Evolutionary conservation across 1,139 yeast species (phyloP).

Genomic region (Kazachstania sp.): DNA sequence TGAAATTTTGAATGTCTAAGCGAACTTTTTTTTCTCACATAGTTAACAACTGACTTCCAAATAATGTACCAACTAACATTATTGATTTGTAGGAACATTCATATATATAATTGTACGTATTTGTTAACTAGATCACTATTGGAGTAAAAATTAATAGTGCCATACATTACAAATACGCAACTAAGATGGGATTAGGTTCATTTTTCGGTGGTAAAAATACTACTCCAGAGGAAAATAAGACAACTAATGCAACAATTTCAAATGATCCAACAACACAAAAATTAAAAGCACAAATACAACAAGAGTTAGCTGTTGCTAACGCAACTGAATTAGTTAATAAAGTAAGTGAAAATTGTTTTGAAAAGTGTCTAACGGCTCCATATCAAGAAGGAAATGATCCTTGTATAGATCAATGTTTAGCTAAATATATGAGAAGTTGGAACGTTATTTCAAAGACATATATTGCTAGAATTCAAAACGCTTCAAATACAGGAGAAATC

Average conservation of each 20-base stretch:
- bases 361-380: constrained; percentile 55
- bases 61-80: too few relatives aligned
- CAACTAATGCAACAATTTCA: background rate
- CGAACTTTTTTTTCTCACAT: too few relatives aligned
- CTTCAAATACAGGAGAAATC: constrained; percentile 30
- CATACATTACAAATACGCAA: too few relatives aligned
- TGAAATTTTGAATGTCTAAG: too few relatives aligned
- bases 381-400: constrained; percentile 39
- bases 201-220: constrained; percentile 3
- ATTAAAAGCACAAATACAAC: constrained; percentile 63
- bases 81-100: too few relatives aligned
- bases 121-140: too few relatives aligned
- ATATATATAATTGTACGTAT: too few relatives aligned
- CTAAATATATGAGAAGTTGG: constrained; percentile 90
- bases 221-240: background rate
- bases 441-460: constrained; percentile 71
- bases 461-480: constrained; percentile 61
- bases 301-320: constrained; percentile 80
- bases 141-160: too few relatives aligned
- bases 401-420: constrained; percentile 71
- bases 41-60: too few relatives aligned
- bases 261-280: constrained; percentile 42
- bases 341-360: constrained; percentile 83
- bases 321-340: constrained; percentile 82
- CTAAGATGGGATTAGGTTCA: constrained; percentile 6